Percentiles rank a stretch among this genome's conserved stretches.
phyloP scores from a whole-genome alignment of 164 flowering plant genomes.

The Aristolochia contorta region DNA sequence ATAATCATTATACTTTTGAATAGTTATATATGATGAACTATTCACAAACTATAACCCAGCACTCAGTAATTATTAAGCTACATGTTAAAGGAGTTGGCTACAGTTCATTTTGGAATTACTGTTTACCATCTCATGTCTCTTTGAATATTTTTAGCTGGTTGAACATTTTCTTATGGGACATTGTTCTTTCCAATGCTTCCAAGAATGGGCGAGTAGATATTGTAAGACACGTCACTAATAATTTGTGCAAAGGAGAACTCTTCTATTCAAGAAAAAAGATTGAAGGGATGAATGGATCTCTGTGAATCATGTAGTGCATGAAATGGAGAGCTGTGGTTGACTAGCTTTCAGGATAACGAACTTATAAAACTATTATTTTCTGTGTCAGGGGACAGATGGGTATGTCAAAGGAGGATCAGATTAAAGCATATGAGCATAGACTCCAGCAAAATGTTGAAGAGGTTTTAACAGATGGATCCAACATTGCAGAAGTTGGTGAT shows the following conservation, averaged over 20 bases:
- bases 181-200: too few relatives aligned
- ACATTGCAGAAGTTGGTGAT: constrained; percentile 11
- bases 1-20: too few relatives aligned
- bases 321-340: neutral
- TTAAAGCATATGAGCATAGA: constrained; percentile 26
- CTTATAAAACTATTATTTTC: neutral
- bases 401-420: constrained; percentile 21
- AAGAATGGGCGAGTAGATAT: too few relatives aligned
- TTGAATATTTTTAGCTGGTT: too few relatives aligned
- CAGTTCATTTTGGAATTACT: too few relatives aligned
- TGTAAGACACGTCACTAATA: too few relatives aligned
- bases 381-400: constrained; percentile 86
- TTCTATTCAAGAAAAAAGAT: neutral
- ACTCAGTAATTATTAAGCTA: too few relatives aligned
- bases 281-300: neutral
- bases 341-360: neutral
- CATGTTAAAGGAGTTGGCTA: too few relatives aligned
- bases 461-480: constrained; percentile 23
- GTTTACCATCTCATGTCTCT: too few relatives aligned
- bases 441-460: constrained; percentile 7
- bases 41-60: too few relatives aligned
- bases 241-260: neutral
- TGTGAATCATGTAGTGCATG: neutral
- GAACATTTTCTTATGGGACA: too few relatives aligned
- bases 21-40: too few relatives aligned